These are phyloP conservation scores for Pseudogymnoascus verrucosus DNA, from an alignment of 2,329 filamentous ascomycete genomes.

Conservation along the genomic window DNA sequence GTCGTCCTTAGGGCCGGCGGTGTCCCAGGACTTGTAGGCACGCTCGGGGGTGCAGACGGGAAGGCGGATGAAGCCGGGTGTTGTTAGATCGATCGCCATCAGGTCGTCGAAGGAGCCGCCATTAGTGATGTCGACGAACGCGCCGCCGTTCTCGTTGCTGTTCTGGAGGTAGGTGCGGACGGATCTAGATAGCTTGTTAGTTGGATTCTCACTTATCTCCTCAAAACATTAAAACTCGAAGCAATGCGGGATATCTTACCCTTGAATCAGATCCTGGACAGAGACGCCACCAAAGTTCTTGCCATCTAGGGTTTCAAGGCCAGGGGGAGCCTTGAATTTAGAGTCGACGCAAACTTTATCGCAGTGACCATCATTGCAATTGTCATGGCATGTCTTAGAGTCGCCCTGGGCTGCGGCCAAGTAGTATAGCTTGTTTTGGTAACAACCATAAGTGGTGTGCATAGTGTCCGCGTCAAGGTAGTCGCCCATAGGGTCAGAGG, in stretches of 20 bases:
- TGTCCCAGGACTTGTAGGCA: slow-evolving; percentile 29
- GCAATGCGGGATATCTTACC: background rate
- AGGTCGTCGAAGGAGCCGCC: slow-evolving; percentile 45
- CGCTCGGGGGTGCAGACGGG: slow-evolving; percentile 32
- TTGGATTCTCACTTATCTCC: background rate
- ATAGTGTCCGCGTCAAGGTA: background rate
- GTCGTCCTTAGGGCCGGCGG: slow-evolving; percentile 13
- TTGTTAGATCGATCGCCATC: slow-evolving; percentile 26
- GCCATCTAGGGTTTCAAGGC: slow-evolving; percentile 23
- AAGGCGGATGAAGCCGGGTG: slow-evolving; percentile 30
- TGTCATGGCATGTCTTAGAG: background rate
- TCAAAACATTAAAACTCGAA: background rate
- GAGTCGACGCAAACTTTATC: no score
- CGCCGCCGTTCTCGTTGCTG: slow-evolving; percentile 27
- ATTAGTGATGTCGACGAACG: slow-evolving; percentile 21
- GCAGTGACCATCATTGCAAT: no score
- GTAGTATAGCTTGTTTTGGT: slow-evolving; percentile 24
- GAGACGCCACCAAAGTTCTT: slow-evolving; percentile 23
- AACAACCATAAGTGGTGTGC: background rate
- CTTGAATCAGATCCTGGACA: slow-evolving; percentile 21
- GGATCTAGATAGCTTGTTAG: slow-evolving; percentile 14
- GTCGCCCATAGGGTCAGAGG: background rate
- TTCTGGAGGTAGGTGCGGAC: slow-evolving; percentile 26
- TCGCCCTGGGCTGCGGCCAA: slow-evolving; percentile 25
- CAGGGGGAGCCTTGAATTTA: slow-evolving; percentile 25